A percentile compares a stretch with the other conserved stretches of the same genome.
Conservation (phyloP, 1,284 basidiomycete genomes). For the Ustilago esculenta region DNA sequence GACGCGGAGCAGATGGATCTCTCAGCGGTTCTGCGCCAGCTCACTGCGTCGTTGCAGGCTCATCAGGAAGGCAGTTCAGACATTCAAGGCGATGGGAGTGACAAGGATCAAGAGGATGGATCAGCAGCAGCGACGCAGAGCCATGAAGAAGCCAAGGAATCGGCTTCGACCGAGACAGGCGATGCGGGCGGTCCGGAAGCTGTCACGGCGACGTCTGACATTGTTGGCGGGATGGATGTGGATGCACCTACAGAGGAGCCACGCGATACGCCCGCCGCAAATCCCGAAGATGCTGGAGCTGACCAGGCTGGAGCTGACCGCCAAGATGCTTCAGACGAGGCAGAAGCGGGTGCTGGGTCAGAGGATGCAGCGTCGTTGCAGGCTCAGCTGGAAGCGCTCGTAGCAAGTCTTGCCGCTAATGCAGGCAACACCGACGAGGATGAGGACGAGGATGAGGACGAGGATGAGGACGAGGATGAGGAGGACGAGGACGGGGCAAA, state of each 20-base stretch:
- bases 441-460: constrained; percentile 27
- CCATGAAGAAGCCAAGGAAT: not conserved
- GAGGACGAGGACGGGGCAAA: constrained; percentile 3
- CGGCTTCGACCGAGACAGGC: not conserved
- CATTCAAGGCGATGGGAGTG: too few relatives aligned
- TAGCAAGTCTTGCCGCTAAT: constrained; percentile 51
- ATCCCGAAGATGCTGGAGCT: not conserved
- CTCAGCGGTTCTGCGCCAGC: constrained; percentile 44
- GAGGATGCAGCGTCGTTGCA: constrained; percentile 42
- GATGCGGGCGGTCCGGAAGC: not conserved
- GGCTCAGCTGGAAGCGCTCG: constrained; percentile 52
- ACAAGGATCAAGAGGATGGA: not conserved
- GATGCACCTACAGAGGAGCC: constrained; percentile 9
- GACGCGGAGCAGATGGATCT: constrained; percentile 47
- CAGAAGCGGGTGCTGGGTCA: constrained; percentile 2
- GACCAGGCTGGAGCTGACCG: not conserved
- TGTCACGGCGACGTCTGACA: not conserved
- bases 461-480: constrained; percentile 4
- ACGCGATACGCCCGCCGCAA: not conserved
- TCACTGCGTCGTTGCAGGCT: constrained; percentile 55
- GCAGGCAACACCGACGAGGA: constrained; percentile 33
- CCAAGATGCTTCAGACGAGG: constrained; percentile 1
- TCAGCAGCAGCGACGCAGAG: not conserved
- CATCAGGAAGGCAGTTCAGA: constrained; percentile 20
- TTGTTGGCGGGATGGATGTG: constrained; percentile 13